phyloP scores from a whole-genome alignment of 2,329 filamentous ascomycete species.

The Stemphylium beticola region DNA sequence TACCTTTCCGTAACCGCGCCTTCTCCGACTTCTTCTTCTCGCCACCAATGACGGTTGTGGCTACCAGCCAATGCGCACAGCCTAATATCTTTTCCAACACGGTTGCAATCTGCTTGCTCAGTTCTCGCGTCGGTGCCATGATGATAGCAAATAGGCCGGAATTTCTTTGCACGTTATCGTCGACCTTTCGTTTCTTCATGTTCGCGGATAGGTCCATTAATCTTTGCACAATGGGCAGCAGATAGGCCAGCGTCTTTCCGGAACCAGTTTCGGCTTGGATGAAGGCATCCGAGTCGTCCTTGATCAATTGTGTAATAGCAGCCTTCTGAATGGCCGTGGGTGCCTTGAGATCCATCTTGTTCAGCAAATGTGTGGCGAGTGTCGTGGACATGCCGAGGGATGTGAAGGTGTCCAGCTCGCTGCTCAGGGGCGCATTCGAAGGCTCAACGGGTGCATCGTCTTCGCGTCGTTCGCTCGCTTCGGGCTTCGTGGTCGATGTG shows the following conservation, averaged over 20 bases:
- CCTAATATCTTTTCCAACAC: slow-evolving; percentile 85
- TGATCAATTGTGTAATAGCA: slow-evolving; percentile 79
- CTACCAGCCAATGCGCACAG: slow-evolving; percentile 93
- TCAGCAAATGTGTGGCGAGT: slow-evolving; percentile 80
- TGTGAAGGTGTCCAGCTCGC: slow-evolving; percentile 84
- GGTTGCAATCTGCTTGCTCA: slow-evolving; percentile 90
- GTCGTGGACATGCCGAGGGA: slow-evolving; percentile 81
- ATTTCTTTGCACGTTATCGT: slow-evolving; percentile 71
- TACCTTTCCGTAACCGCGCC: slow-evolving; percentile 87
- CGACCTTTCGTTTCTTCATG: slow-evolving; percentile 51
- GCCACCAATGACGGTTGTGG: slow-evolving; percentile 79
- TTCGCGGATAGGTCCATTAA: slow-evolving; percentile 74
- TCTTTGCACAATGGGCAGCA: slow-evolving; percentile 88
- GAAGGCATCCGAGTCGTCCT: slow-evolving; percentile 86
- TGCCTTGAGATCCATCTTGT: slow-evolving; percentile 85
- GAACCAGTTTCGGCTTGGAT: slow-evolving; percentile 97
- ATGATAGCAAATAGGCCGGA: slow-evolving; percentile 93
- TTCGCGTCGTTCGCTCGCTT: slow-evolving; percentile 53
- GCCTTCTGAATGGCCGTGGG: slow-evolving; percentile 95
- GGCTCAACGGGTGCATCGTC: slow-evolving; percentile 65
- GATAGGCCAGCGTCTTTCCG: slow-evolving; percentile 95
- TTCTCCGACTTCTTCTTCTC: slow-evolving; percentile 85
- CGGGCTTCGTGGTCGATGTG: slow-evolving; percentile 67
- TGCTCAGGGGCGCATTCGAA: slow-evolving; percentile 87
- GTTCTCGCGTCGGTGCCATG: slow-evolving; percentile 89